Evolutionary conservation across 208 protist species (phyloP).

Genomic region (Balamuthia mandrillaris): DNA sequence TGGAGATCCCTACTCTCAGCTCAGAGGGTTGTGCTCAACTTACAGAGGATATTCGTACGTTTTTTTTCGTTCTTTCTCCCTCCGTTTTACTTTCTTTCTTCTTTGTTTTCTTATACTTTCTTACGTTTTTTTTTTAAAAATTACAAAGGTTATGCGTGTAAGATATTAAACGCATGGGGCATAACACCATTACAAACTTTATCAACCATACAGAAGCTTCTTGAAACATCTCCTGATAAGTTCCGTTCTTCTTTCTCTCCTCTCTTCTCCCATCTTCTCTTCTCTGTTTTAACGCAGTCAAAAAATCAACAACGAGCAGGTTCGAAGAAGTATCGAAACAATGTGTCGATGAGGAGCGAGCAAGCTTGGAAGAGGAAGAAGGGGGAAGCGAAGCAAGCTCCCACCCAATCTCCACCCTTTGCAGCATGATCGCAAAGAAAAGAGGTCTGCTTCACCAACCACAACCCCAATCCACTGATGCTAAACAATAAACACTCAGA

Average conservation of each 20-base stretch:
- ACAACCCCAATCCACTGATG: too few relatives aligned
- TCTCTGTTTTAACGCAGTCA: too few relatives aligned
- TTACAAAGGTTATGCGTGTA: neutral
- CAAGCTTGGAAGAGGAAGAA: too few relatives aligned
- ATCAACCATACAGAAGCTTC: neutral
- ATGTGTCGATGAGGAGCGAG: too few relatives aligned
- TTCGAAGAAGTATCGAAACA: too few relatives aligned
- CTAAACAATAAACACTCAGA: too few relatives aligned
- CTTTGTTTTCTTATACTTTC: neutral
- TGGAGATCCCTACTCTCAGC: conserved; percentile 1
- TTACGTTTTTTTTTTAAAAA: neutral
- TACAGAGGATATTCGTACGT: conserved; percentile 14
- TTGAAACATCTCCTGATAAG: neutral
- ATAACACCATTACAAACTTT: neutral
- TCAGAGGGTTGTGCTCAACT: neutral
- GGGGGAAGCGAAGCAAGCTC: too few relatives aligned
- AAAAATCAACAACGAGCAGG: too few relatives aligned
- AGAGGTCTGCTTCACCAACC: too few relatives aligned
- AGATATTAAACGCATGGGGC: neutral
- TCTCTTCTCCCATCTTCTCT: too few relatives aligned
- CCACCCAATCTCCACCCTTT: too few relatives aligned
- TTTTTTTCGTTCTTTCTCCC: neutral
- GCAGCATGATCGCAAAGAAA: too few relatives aligned
- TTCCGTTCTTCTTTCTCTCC: neutral
- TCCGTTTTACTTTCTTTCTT: neutral